Evolutionary conservation across 2,329 filamentous ascomycete species (phyloP), one percentile per base, ranked within the genome.

Genomic region (Lecanosticta acicola): DNA sequence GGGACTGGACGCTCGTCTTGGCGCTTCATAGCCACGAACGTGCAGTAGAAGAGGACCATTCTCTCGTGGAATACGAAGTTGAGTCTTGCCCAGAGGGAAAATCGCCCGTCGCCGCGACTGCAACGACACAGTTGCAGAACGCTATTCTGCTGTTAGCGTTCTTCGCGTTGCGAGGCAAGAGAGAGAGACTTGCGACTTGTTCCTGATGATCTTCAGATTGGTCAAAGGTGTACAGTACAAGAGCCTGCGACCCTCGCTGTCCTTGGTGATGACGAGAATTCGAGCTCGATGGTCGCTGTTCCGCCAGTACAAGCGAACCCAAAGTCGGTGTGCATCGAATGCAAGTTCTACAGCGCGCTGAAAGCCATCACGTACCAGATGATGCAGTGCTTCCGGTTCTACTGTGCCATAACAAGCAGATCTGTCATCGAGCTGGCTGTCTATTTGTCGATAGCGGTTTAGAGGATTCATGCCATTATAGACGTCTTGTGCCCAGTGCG

Each of bases 31-130:
- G 77, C 77, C 8, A 80, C 60, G 45, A 79, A 73, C 0, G 74
- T 74, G 50, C 71, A 75, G 58, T 76, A 78, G 61, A 81, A 80
- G 1, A 78, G 58, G 2, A 78, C 74, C 71, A 81, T 74, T 39
- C 76, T 67, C 61, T 81, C 78, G 45, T 78, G 74, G 3, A 72
- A 65, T 4, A 67, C 65, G 59, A 81, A 81, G 24, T 74, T 72
- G 10, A 81, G 62, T 41, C 68, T 71, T 2, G 75, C 71, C 78
- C 78, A 81, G 4, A 76, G 56, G 16, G 71, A 64, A 32, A 74
- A 66, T 20, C 63, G 10, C 59, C 68, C 71, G 4, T 64, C 60
- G 3, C 59, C 36, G 11, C 39, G 37, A n/a, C 45, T 32, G 2
- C 66, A 59, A 13, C 66, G 65, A 41, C 59, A 62, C 4, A 64